Base-by-base conservation (phyloP, 345 rosid species). In the Aquilaria yunnanensis region DNA sequence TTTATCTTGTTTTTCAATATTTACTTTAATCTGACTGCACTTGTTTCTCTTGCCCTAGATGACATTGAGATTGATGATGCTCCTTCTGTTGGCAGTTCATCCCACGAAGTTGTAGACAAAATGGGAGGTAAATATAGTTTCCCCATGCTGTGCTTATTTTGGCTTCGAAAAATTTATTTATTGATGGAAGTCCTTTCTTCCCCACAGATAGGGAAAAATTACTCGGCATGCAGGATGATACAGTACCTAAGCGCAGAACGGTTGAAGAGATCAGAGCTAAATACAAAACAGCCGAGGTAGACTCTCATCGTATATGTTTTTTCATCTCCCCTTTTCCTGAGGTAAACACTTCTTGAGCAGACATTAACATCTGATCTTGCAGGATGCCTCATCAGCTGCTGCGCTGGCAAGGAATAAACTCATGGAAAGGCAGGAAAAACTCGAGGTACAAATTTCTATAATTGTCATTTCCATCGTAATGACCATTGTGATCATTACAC, bases 1-100 rank as follows among this genome's bases (percentile, higher is more conserved):
- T 50, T 29, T 55, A 29, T 67, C 37, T 51, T 51, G 7, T 37
- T 37, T 37, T 37, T 5, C 43, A 37, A 37, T 37, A 7, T 50
- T 57, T 32, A 41, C 32, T 57, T 59, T 71, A 33, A 11, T 34
- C 62, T 50, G 43, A 60, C 47, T 12, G 49, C 48, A 30, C 16
- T 10, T 53, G 60, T 54, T 67, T 70, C 54, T 73, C 56, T 58
- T 57, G 67, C 45, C 66, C 64, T 73, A 83, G 85, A 80, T 70
- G 85, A 80, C 72, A 75, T 80, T 46, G 81, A 80, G 69, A 75
- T 83, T 65, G 81, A 83, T 63, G 88, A 78, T 51, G 65, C 67
- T 53, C 70, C 64, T 45, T 53, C 62, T 33, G 56, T 57, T 45
- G 60, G 67, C 56, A 46, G 67, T 67, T 75, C 70, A 60, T 68